Base-by-base conservation (phyloP, 1,284 basidiomycete genomes). In the Sphaerobolus stellatus region DNA sequence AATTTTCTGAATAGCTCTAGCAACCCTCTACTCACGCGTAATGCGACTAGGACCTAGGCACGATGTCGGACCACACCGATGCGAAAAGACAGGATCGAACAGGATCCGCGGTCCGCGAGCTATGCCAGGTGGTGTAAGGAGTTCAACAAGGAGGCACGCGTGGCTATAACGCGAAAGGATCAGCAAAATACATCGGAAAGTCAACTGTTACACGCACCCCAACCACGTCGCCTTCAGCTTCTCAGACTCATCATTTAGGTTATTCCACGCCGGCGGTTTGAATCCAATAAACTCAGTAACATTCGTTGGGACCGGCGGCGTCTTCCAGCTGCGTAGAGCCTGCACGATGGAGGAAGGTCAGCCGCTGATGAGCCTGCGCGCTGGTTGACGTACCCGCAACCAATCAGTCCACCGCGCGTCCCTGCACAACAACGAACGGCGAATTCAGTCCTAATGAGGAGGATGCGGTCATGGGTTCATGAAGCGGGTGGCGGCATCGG, bases 151-250 rank as follows among this genome's bases (percentile, higher is more conserved):
- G 66, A 84, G 87, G 59, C 82, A 85, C 0, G 88, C 88, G 66
- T 90, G 88, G 13, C 53, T 54, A 29, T 20, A 56, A n/a, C n/a
- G n/a, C n/a, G n/a, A n/a, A n/a, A n/a, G n/a, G n/a, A n/a, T n/a
- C n/a, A n/a, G n/a, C n/a, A n/a, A n/a, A n/a, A n/a, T n/a, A n/a
- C n/a, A n/a, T n/a, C n/a, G n/a, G n/a, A n/a, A n/a, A n/a, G n/a
- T n/a, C n/a, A n/a, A n/a, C n/a, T n/a, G n/a, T n/a, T n/a, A n/a
- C n/a, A n/a, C 36, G 50, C 46, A 48, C 60, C 83, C 85, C 2
- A 88, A 72, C 85, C 85, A 90, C 0, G 86, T 90, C 7, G 82
- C 76, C 62, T 86, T 88, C 56, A 88, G 73, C 52, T 75, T 72
- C 18, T 71, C 62, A 8, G 34, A 25, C 7, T 31, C 27, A 1